These are phyloP conservation scores for Simmondsia chinensis DNA, from an alignment of 148 eudicot genomes.

Conservation along the genomic window DNA sequence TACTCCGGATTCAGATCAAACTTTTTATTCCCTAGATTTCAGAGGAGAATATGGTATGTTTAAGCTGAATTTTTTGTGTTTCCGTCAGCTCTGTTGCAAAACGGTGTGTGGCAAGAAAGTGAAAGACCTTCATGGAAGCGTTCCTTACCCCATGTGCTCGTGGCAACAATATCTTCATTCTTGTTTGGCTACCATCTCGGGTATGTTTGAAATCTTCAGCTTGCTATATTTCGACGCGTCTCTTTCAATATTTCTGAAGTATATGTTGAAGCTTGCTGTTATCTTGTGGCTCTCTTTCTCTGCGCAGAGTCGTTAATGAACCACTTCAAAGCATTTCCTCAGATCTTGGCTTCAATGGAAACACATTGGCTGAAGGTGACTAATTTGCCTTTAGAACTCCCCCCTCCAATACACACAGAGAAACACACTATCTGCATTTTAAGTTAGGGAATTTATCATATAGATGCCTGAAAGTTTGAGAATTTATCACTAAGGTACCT, in stretches of 20 bases:
- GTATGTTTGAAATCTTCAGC: conserved; percentile 34
- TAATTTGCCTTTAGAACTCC: too few species aligned
- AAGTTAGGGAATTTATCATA: too few species aligned
- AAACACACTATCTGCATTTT: too few species aligned
- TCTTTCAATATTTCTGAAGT: neutral
- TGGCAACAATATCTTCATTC: conserved; percentile 71
- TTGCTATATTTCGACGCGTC: too few species aligned
- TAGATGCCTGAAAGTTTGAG: too few species aligned
- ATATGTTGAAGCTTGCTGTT: conserved; percentile 1
- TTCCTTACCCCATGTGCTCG: conserved; percentile 82
- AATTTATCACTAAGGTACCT: too few species aligned
- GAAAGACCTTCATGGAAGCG: conserved; percentile 70
- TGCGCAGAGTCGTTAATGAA: conserved; percentile 86
- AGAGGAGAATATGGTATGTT: neutral
- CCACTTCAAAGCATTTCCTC: conserved; percentile 83
- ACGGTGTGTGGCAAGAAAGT: conserved; percentile 35
- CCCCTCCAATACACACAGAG: too few species aligned
- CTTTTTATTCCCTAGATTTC: too few species aligned
- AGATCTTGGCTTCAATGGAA: conserved; percentile 85
- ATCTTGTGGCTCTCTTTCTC: neutral
- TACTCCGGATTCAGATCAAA: neutral
- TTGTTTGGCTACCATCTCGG: conserved; percentile 97
- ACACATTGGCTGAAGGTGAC: conserved; percentile 84
- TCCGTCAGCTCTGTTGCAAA: conserved; percentile 38
- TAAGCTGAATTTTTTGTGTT: conserved; percentile 16